Evolutionary conservation across 2,329 filamentous ascomycete genomes (phyloP).

Genomic region (Cytospora chrysosperma): DNA sequence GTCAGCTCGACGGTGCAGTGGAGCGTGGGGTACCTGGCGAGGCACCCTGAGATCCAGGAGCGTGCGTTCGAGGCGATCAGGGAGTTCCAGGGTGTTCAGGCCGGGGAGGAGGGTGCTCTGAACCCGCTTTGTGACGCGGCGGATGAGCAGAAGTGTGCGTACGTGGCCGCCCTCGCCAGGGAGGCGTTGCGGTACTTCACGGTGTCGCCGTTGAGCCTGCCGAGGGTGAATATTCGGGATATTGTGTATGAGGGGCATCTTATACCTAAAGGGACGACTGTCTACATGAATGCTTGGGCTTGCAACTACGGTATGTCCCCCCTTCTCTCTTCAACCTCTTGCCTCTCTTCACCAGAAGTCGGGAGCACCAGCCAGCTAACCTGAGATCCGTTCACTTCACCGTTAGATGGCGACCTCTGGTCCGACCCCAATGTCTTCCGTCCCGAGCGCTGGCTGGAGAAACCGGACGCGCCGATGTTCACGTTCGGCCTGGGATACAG

Average conservation of each 20-base stretch:
- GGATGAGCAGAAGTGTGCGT: conserved; percentile 64
- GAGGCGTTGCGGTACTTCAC: conserved; percentile 64
- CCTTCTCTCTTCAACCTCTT: no score
- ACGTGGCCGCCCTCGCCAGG: conserved; percentile 63
- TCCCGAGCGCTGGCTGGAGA: conserved; percentile 43
- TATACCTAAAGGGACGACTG: conserved; percentile 61
- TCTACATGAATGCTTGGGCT: conserved; percentile 60
- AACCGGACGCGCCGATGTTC: conserved; percentile 46
- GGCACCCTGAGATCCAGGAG: conserved; percentile 54
- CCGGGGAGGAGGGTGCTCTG: no score
- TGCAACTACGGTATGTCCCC: conserved; percentile 19
- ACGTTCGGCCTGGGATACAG: conserved; percentile 53
- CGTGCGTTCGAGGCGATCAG: conserved; percentile 58
- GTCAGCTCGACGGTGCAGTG: conserved; percentile 24
- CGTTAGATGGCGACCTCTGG: conserved; percentile 57
- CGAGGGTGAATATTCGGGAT: conserved; percentile 57
- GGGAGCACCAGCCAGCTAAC: neutral
- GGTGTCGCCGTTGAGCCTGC: conserved; percentile 64
- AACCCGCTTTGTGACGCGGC: conserved; percentile 55
- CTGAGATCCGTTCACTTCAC: neutral
- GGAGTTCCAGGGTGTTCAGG: conserved; percentile 30
- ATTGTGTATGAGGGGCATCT: conserved; percentile 54
- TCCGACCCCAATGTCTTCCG: conserved; percentile 63
- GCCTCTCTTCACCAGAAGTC: neutral
- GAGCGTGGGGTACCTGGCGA: conserved; percentile 24